These are phyloP conservation scores for Schizopora paradoxa DNA, from an alignment of 1,284 basidiomycete species.

Conservation along the genomic window DNA sequence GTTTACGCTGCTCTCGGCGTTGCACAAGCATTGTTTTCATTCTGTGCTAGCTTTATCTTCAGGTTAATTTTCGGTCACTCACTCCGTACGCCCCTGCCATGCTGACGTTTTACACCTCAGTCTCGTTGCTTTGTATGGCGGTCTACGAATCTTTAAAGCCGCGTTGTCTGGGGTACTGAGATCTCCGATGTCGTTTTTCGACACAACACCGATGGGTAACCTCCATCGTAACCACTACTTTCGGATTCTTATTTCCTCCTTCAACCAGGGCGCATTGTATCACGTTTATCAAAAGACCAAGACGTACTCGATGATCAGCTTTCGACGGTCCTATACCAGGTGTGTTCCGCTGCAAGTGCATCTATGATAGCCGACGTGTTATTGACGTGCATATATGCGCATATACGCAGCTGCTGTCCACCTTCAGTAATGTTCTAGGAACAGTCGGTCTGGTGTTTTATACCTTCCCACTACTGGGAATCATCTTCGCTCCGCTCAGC, in stretches of 20 bases:
- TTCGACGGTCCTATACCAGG: slow-evolving; percentile 33
- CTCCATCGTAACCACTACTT: slow-evolving; percentile 20
- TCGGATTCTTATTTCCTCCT: slow-evolving; percentile 24
- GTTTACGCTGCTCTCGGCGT: slow-evolving; percentile 60
- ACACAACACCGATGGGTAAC: slow-evolving; percentile 74
- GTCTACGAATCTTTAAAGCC: slow-evolving; percentile 53
- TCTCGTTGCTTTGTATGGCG: slow-evolving; percentile 51
- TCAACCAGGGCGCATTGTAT: slow-evolving; percentile 47
- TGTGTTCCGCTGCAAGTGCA: too few relatives aligned
- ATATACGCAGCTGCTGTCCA: slow-evolving; percentile 38
- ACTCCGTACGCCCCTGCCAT: slow-evolving; percentile 25
- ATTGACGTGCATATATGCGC: neutral
- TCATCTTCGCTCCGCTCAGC: slow-evolving; percentile 49
- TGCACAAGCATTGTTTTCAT: slow-evolving; percentile 50
- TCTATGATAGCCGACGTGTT: slow-evolving; percentile 16
- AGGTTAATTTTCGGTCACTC: slow-evolving; percentile 32
- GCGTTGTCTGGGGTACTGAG: slow-evolving; percentile 52
- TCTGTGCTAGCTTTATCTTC: slow-evolving; percentile 48
- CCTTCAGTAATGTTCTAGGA: slow-evolving; percentile 45
- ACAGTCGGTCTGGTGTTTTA: slow-evolving; percentile 58
- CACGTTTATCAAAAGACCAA: slow-evolving; percentile 60
- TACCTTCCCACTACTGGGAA: slow-evolving; percentile 56
- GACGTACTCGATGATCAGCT: slow-evolving; percentile 51
- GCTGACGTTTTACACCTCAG: slow-evolving; percentile 32
- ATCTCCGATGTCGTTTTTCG: slow-evolving; percentile 76